Evolutionary conservation across 2,329 filamentous ascomycete genomes (phyloP), one percentile per base, ranked within the genome.

Genomic region (Penicillium vulpinum): DNA sequence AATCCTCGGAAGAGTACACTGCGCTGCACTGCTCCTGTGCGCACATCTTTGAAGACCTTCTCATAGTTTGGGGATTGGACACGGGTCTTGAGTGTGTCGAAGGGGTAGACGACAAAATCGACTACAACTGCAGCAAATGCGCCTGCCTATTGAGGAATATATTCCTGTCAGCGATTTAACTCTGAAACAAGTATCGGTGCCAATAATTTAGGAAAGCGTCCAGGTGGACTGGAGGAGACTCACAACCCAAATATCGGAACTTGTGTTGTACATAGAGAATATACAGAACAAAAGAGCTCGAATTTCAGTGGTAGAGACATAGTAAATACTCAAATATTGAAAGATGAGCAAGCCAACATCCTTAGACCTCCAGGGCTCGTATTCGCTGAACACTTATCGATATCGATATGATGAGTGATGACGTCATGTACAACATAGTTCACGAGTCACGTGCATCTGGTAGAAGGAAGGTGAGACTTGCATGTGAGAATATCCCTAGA

Each of bases 1-100:
- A 96, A 76, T 0, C 92, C 92, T 13, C 85, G 81, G 62, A 91
- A 86, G 54, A 88, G 79, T 21, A 82, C 73, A 52, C 81, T 78
- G 56, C 79, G 79, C 43, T 81, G 84, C 31, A 85, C 74, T 1
- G 79, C 78, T 15, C 82, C 81, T 22, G 83, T 82, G 1, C 76
- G 75, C 16, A 80, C 80, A 75, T 87, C 77, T 59, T 81, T 83
- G 70, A 87, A 93, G 0, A 87, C 80, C 48, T 82, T 82, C 36
- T 85, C 78, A 75, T 92, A 94, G 66, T 92, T 84, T 13, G 86
- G 87, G 51, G 88, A 91, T 72, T 96, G 92, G 46, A 91, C 83
- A 10, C 92, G 85, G 8, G 92, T 96, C 72, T 96, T 96, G 67
- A 96, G 80, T 0, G 92, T 97, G 71, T 96, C 92, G 16, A 96